Evolutionary conservation across 805 yeast species (phyloP).

Genomic region (Starmerella cellae): DNA sequence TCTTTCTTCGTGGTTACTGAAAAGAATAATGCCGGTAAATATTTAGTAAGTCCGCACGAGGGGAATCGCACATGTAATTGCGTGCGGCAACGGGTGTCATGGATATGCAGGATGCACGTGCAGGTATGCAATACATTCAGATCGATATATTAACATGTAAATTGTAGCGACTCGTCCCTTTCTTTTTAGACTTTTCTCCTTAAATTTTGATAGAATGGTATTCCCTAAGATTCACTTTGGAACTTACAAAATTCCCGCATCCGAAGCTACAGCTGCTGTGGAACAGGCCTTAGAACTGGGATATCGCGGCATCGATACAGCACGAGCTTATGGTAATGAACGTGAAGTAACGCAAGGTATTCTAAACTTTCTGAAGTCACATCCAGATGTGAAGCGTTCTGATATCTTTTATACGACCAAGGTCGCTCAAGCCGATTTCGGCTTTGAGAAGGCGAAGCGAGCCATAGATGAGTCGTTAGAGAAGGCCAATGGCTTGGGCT

Average conservation of each 20-base stretch:
- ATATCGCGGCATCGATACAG: conserved; percentile 62
- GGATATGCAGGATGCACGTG: neutral
- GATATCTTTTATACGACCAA: conserved; percentile 47
- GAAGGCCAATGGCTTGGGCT: conserved; percentile 40
- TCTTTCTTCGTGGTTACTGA: too few species aligned
- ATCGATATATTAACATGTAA: neutral
- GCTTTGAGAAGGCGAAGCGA: conserved; percentile 35
- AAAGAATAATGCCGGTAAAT: too few species aligned
- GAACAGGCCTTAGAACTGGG: conserved; percentile 49
- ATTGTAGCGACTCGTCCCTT: neutral
- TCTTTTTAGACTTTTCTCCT: too few species aligned
- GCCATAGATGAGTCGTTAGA: conserved; percentile 47
- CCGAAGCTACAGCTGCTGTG: conserved; percentile 29
- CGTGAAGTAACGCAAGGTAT: conserved; percentile 35
- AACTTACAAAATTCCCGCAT: conserved; percentile 17
- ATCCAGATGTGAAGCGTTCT: conserved; percentile 37
- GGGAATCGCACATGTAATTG: too few species aligned
- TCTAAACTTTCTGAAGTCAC: conserved; percentile 9
- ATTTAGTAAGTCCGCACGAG: too few species aligned
- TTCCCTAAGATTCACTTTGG: conserved; percentile 23
- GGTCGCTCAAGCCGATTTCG: conserved; percentile 53
- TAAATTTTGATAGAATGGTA: neutral
- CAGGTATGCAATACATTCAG: neutral
- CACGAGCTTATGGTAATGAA: conserved; percentile 52
- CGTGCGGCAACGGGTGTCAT: neutral